phyloP scores from a whole-genome alignment of 1,284 basidiomycete genomes.

The Lignosus rhinocerotis region DNA sequence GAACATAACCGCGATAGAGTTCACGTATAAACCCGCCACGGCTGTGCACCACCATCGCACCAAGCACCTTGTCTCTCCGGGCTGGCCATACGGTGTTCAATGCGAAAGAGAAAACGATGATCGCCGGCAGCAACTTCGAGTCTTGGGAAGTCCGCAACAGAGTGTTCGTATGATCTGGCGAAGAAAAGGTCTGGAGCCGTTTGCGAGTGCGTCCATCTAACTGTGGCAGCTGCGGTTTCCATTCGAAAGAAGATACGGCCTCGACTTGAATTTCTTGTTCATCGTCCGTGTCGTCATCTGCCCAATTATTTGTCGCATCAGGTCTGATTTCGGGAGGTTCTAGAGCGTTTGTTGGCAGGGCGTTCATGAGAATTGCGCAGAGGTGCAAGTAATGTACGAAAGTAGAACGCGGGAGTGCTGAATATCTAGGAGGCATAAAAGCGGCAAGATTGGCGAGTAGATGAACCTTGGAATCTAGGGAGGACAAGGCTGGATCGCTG shows the following conservation, averaged over 20 bases:
- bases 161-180: constrained; percentile 49
- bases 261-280: constrained; percentile 38
- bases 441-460: constrained; percentile 66
- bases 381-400: constrained; percentile 59
- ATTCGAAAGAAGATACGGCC: constrained; percentile 41
- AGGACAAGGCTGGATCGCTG: constrained; percentile 14
- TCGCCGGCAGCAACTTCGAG: constrained; percentile 41
- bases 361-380: constrained; percentile 50
- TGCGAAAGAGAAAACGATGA: constrained; percentile 55
- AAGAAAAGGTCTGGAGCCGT: constrained; percentile 51
- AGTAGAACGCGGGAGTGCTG: constrained; percentile 42
- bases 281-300: constrained; percentile 43
- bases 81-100: constrained; percentile 61
- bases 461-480: constrained; percentile 45
- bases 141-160: constrained; percentile 44
- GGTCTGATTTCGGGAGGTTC: constrained; percentile 41
- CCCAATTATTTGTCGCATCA: constrained; percentile 23
- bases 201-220: constrained; percentile 59
- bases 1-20: constrained; percentile 71
- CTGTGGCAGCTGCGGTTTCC: constrained; percentile 35
- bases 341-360: constrained; percentile 52
- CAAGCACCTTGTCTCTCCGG: constrained; percentile 53
- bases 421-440: constrained; percentile 59
- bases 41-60: constrained; percentile 47
- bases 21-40: constrained; percentile 69